phyloP scores from a whole-genome alignment of 1,284 basidiomycete genomes.

The Ceratobasidium sp. region DNA sequence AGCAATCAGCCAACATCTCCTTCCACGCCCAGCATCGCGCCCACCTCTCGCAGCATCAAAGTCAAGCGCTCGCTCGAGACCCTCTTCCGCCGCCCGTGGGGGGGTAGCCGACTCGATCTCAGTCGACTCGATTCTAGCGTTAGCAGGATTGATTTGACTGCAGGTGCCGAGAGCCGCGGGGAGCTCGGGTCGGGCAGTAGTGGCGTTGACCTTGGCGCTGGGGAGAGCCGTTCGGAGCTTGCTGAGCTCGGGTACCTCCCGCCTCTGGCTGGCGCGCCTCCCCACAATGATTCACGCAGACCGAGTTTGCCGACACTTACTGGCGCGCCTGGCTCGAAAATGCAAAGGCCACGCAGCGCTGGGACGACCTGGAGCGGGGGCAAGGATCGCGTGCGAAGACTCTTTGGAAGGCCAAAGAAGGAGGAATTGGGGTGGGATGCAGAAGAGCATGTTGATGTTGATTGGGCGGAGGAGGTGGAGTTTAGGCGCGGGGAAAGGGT shows the following conservation, averaged over 20 bases:
- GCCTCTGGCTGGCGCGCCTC: constrained; percentile 14
- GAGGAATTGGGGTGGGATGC: constrained; percentile 15
- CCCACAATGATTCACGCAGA: constrained; percentile 20
- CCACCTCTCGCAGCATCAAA: constrained; percentile 41
- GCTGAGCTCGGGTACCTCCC: constrained; percentile 32
- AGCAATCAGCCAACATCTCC: constrained; percentile 25
- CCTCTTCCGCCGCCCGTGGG: constrained; percentile 39
- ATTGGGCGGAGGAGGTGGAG: constrained; percentile 42
- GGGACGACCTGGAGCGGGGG: constrained; percentile 35
- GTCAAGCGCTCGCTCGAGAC: constrained; percentile 45
- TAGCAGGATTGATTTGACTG: constrained; percentile 31
- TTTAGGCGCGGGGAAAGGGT: constrained; percentile 37
- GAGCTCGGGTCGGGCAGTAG: constrained; percentile 37
- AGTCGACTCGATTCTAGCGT: constrained; percentile 23
- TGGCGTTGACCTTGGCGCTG: constrained; percentile 26
- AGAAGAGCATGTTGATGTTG: constrained; percentile 3
- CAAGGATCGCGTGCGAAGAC: constrained; percentile 14
- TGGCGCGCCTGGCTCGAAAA: constrained; percentile 2
- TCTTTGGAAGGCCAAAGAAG: constrained; percentile 15
- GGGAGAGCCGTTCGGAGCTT: constrained; percentile 26
- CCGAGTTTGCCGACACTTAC: constrained; percentile 36
- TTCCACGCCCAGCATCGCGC: constrained; percentile 6
- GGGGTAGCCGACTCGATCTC: constrained; percentile 32
- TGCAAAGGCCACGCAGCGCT: constrained; percentile 21
- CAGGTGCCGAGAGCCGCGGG: constrained; percentile 8